Conservation (phyloP, 78 protist species). For the Anaeramoeba flamelloides region DNA sequence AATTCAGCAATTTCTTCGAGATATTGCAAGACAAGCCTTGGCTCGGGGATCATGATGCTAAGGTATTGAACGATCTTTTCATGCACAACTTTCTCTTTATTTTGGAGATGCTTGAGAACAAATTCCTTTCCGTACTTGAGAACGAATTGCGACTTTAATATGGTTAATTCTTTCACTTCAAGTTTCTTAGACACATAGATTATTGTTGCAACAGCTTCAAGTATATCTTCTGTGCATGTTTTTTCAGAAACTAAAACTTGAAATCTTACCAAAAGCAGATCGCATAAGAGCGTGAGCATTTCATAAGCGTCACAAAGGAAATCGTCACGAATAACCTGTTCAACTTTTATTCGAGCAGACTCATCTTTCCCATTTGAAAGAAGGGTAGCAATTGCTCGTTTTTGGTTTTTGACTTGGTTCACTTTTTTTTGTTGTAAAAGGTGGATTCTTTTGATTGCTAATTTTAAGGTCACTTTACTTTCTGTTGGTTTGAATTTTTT, state of each 20-base stretch:
- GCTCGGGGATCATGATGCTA: background rate
- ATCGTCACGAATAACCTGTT: background rate
- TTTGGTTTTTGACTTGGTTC: background rate
- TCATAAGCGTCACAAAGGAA: background rate
- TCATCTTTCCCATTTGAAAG: background rate
- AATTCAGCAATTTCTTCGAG: no score
- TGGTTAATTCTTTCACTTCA: background rate
- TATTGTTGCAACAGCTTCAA: background rate
- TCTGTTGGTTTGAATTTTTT: no score
- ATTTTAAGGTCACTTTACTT: background rate
- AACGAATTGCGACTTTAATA: background rate
- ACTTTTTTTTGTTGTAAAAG: background rate
- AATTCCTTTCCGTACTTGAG: background rate
- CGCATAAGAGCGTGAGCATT: background rate
- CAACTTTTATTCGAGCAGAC: background rate
- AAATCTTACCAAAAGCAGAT: background rate
- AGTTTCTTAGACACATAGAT: background rate
- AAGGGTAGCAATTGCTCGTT: background rate
- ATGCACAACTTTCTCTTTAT: background rate
- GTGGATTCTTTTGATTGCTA: background rate
- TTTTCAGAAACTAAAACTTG: background rate
- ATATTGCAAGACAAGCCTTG: background rate
- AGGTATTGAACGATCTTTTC: background rate
- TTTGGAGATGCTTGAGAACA: background rate
- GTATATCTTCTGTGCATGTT: background rate